Conservation (phyloP, 2,329 filamentous ascomycete species). For the Tetracladium maxilliforme region DNA sequence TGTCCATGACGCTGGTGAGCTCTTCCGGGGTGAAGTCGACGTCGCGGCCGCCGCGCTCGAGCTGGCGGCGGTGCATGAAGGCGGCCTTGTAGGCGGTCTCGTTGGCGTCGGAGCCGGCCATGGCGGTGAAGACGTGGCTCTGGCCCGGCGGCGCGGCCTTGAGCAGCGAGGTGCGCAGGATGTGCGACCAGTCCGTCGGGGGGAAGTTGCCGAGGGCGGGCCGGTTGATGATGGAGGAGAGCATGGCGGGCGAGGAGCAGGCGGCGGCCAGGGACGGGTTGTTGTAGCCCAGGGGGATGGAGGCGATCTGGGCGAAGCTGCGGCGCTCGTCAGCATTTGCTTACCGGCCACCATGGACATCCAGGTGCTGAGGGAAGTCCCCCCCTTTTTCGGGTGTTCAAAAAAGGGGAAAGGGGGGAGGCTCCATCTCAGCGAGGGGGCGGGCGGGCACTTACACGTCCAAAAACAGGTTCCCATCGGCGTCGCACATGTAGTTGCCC, state of each 20-base stretch:
- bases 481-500: conserved; percentile 36
- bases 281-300: conserved; percentile 86
- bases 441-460: too few species aligned
- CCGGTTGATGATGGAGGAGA: conserved; percentile 69
- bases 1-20: conserved; percentile 61
- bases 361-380: too few species aligned
- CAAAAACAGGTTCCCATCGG: conserved; percentile 30
- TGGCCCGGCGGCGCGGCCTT: conserved; percentile 71
- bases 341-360: too few species aligned
- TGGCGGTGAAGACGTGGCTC: conserved; percentile 80
- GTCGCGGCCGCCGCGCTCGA: conserved; percentile 61
- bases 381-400: too few species aligned
- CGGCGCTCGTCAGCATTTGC: too few species aligned
- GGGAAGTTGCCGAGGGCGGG: conserved; percentile 88
- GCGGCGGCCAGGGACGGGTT: conserved; percentile 61
- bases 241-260: conserved; percentile 65
- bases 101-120: conserved; percentile 83
- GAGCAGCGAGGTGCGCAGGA: conserved; percentile 69
- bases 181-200: conserved; percentile 65
- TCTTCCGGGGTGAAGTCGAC: conserved; percentile 73
- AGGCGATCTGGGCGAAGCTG: conserved; percentile 82
- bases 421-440: too few species aligned
- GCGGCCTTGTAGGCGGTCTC: conserved; percentile 91
- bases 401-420: too few species aligned
- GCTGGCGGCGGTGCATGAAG: conserved; percentile 81